phyloP scores from a whole-genome alignment of 495 filamentous ascomycete genomes.

The Bathelium albidoporum region DNA sequence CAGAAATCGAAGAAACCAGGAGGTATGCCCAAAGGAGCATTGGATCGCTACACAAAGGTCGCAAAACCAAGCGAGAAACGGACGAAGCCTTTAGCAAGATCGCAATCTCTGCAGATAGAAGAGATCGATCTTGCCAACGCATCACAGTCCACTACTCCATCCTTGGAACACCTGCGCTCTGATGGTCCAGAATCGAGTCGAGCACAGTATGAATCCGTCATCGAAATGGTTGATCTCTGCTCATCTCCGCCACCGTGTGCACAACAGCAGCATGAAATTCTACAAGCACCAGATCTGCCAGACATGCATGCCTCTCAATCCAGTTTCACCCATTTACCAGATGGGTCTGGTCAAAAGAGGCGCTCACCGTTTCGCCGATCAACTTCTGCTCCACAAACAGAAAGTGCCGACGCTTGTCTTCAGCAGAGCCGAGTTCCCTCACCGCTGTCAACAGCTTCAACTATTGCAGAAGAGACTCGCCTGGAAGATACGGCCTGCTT shows the following conservation, averaged over 20 bases:
- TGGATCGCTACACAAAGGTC: not conserved
- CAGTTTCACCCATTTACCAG: not conserved
- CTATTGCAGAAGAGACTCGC: not conserved
- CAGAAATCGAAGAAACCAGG: not conserved
- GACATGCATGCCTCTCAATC: not conserved
- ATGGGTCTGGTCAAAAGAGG: not conserved
- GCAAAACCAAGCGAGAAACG: not conserved
- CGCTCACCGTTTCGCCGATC: not conserved
- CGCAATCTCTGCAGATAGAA: not conserved
- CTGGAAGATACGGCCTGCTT: not conserved
- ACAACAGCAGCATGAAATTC: not conserved
- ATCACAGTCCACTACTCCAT: not conserved
- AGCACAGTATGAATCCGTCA: not conserved
- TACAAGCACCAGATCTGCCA: not conserved
- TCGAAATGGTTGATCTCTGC: not conserved
- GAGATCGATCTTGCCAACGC: not conserved
- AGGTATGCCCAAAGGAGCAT: not conserved
- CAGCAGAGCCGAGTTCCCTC: not conserved
- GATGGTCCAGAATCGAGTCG: not conserved
- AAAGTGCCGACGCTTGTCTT: not conserved
- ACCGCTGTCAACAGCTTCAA: not conserved
- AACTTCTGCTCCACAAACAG: not conserved
- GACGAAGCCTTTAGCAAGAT: not conserved
- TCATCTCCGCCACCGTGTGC: not conserved
- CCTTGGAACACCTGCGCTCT: not conserved